Percentiles rank a stretch among this genome's conserved stretches.
Evolutionary conservation across 345 rosid genomes (phyloP).

Genomic region (Syzygium jambos): DNA sequence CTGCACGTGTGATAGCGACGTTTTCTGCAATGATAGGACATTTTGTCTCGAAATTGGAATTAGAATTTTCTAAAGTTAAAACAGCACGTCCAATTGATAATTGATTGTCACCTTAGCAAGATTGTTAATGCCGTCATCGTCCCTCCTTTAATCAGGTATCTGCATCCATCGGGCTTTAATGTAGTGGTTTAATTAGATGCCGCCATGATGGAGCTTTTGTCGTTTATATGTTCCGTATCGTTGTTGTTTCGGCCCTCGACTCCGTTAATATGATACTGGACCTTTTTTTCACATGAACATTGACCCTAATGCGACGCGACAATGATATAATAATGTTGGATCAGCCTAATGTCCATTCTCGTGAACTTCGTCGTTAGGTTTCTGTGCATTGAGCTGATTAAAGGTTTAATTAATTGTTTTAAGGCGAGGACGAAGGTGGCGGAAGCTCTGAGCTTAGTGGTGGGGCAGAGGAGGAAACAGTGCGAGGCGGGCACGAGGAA

Average conservation of each 20-base stretch:
- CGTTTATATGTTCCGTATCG: neutral
- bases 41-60: conserved; percentile 1
- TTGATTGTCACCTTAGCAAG: neutral
- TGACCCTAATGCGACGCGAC: neutral
- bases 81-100: neutral
- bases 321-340: neutral
- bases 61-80: neutral
- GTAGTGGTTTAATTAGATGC: neutral
- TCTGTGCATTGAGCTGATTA: neutral
- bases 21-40: conserved; percentile 4
- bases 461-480: conserved; percentile 55
- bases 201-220: neutral
- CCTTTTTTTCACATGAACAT: neutral
- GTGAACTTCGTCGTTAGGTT: neutral
- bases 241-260: neutral
- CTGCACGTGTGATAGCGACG: conserved; percentile 11
- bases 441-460: conserved; percentile 77
- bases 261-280: neutral
- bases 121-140: neutral
- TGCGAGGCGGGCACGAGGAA: conserved; percentile 35
- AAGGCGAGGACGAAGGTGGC: conserved; percentile 95
- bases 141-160: neutral
- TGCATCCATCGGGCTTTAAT: neutral
- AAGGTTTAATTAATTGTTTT: neutral
- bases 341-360: neutral